Evolutionary conservation across 371 early-diverging fungal genomes (phyloP), one percentile per base, ranked within the genome.

Genomic region (Mortierella sp.): DNA sequence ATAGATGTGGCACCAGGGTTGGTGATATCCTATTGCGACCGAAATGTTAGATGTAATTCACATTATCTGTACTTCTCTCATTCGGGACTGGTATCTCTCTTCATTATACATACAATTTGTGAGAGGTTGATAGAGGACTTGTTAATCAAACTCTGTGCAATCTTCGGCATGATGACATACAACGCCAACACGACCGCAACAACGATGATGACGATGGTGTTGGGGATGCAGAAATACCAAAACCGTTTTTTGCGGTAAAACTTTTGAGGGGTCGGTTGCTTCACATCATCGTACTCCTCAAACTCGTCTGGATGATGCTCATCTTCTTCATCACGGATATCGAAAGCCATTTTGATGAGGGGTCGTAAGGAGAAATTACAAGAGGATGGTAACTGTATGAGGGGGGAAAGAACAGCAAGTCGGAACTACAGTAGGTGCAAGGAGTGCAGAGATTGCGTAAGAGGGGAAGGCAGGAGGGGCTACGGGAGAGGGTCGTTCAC

Each of bases 121-220:
- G 4, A 5, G 22, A 79, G 66, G 60, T 70, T 67, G 65, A 79
- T 79, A 8, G 58, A 41, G 22, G 79, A 47, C 70, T 79, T 79
- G 71, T 79, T 70, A 74, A 79, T 79, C 33, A 79, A 36, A 36
- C 36, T 6, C 36, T 36, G 36, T 0, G 36, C 36, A 36, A 36
- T 36, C 36, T 36, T 36, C 6, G 36, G 36, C 36, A 36, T 36
- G 36, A 36, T 36, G 6, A 36, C 36, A 36, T 36, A 36, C 6
- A 36, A 74, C 5, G 83, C 77, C 7, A 90, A 68, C 4, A 86
- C 60, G 16, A 90, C 87, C 6, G 85, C 86, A n/a, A 90, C 87
- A 4, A 89, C 75, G n/a, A 86, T 63, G n/a, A 85, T 73, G 41
- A 89, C 86, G 53, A 87, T 86, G 16, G 83, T 79, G 47, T 76